These are phyloP conservation scores for Purshia tridentata DNA, from an alignment of 306 rosid species.

Conservation along the genomic window DNA sequence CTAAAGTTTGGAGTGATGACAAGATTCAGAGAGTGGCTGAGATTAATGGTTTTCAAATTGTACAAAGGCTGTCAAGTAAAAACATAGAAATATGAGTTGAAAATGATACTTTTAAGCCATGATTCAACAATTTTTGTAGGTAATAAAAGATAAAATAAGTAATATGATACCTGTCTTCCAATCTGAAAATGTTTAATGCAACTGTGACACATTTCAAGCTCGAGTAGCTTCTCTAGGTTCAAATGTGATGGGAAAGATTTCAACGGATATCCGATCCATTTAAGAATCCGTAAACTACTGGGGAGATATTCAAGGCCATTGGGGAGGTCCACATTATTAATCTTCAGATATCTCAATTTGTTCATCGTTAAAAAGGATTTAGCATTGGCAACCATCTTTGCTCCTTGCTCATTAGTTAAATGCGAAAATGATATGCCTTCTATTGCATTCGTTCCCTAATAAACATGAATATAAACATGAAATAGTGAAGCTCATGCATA, in stretches of 20 bases:
- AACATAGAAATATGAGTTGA: background rate
- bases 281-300: conserved; percentile 3
- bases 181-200: no score
- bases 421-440: conserved; percentile 13
- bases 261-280: conserved; percentile 15
- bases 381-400: conserved; percentile 10
- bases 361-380: conserved; percentile 25
- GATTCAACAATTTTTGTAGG: no score
- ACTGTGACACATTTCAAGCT: conserved; percentile 4
- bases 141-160: no score
- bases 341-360: conserved; percentile 19
- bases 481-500: background rate
- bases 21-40: background rate
- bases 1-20: background rate
- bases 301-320: conserved; percentile 16
- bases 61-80: background rate
- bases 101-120: no score
- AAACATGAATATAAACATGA: no score
- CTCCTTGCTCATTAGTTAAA: background rate
- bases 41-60: background rate
- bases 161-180: no score
- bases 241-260: conserved; percentile 1
- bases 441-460: conserved; percentile 14
- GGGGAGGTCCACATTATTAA: background rate
- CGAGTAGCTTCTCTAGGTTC: conserved; percentile 3